Evolutionary conservation across 495 filamentous ascomycete species (phyloP).

Genomic region (Parathielavia appendiculata): DNA sequence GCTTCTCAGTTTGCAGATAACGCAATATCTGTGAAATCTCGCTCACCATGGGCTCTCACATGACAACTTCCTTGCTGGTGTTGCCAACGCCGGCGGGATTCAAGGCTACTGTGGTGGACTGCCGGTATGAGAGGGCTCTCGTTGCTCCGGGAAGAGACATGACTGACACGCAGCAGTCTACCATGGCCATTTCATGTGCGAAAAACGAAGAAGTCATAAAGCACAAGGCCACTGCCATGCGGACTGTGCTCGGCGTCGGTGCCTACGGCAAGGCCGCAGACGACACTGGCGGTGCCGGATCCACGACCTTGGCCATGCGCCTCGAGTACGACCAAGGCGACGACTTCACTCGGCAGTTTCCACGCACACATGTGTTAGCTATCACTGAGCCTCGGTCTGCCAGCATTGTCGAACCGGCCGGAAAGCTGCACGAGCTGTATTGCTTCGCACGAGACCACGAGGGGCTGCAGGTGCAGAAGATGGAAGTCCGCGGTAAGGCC

Average conservation of each 20-base stretch:
- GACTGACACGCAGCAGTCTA: slow-evolving; percentile 9
- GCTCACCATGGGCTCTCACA: slow-evolving; percentile 18
- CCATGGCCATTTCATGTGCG: slow-evolving; percentile 30
- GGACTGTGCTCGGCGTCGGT: slow-evolving; percentile 27
- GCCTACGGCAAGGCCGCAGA: slow-evolving; percentile 32
- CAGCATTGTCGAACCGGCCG: slow-evolving; percentile 27
- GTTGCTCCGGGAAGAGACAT: not conserved
- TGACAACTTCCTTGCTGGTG: not conserved
- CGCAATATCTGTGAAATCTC: slow-evolving; percentile 36
- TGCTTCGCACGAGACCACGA: slow-evolving; percentile 14
- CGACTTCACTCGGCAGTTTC: slow-evolving; percentile 27
- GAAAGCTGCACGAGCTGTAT: slow-evolving; percentile 15
- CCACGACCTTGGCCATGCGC: slow-evolving; percentile 26
- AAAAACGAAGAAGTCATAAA: slow-evolving; percentile 38
- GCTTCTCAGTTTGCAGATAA: slow-evolving; percentile 30
- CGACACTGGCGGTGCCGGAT: slow-evolving; percentile 17
- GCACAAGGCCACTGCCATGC: slow-evolving; percentile 32
- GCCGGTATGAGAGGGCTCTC: not conserved
- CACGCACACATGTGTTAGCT: slow-evolving; percentile 30
- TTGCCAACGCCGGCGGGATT: not conserved
- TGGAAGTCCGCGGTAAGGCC: slow-evolving; percentile 27
- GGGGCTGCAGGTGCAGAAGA: slow-evolving; percentile 18
- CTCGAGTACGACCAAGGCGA: slow-evolving; percentile 29
- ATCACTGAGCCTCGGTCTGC: slow-evolving; percentile 32
- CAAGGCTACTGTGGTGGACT: slow-evolving; percentile 7